Base-by-base conservation (phyloP, 805 yeast species). In the Candida vaughaniae region DNA sequence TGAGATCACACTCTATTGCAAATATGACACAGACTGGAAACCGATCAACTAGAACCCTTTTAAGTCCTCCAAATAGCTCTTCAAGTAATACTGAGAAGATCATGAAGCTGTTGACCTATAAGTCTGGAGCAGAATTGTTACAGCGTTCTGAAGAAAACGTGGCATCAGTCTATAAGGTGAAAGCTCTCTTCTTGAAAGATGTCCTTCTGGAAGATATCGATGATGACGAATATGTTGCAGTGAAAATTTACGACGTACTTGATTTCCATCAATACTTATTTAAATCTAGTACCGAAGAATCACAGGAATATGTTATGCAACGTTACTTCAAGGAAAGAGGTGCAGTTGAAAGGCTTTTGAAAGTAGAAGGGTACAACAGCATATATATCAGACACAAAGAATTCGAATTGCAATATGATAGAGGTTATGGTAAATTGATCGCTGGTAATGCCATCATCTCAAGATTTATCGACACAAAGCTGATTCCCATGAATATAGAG, bases 201-300 rank as follows among this genome's bases (percentile, higher is more conserved):
- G 7, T 32, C 4, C 12, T 32, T 20, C 17, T 5, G 9, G 29
- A 32, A 22, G 29, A 32, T 6, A 16, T 32, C 16, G 35, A 32
- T 14, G 26, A 18, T 11, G 29, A 32, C 11, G 29, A 9, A 4
- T n/a, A 22, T 23, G 22, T 32, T 19, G 25, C 22, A 17, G 12
- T 32, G 14, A 32, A 32, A 17, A 32, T 32, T 23, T 23, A 32
- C 16, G 29, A 32, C 16, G 29, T 22, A 15, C 25, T 32, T n/a
- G 16, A 5, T 16, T 14, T 15, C 9, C 28, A 23, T 20, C 3
- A 14, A 14, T 15, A 15, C 23, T 16, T 29, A 12, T 31, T 27
- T 20, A 9, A 23, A 16, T 23, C 9, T 3, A 14, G 16, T 14
- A 11, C 11, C 6, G 16, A 23, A 10, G 11, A 15, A 5, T 12